These are phyloP conservation scores for Diaporthe caulivora DNA, from an alignment of 2,329 filamentous ascomycete species.

Conservation along the genomic window DNA sequence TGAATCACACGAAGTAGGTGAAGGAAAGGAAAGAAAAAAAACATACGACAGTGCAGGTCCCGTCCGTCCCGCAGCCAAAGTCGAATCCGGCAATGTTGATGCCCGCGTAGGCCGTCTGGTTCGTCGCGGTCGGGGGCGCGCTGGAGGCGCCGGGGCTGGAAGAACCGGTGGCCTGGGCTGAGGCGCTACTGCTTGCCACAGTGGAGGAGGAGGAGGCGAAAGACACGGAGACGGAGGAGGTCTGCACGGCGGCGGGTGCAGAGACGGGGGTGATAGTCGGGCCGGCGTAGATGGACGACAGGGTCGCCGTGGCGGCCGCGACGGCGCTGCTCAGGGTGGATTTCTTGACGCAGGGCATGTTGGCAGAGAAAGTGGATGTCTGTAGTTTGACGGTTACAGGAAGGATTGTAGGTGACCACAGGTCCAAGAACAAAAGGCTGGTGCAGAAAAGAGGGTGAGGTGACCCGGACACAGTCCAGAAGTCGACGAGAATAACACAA, in stretches of 20 bases:
- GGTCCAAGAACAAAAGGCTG: neutral
- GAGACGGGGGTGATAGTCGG: neutral
- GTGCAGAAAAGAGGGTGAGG: neutral
- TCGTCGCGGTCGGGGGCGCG: neutral
- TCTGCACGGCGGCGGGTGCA: neutral
- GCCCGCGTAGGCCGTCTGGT: conserved; percentile 43
- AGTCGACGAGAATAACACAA: neutral
- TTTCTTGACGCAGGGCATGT: conserved; percentile 34
- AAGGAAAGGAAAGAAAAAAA: too few relatives aligned
- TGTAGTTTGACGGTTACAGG: neutral
- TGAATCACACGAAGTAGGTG: too few relatives aligned
- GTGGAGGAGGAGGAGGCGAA: conserved; percentile 23
- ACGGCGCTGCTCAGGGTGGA: conserved; percentile 36
- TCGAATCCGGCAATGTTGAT: conserved; percentile 62
- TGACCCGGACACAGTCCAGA: conserved; percentile 5
- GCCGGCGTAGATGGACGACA: conserved; percentile 31
- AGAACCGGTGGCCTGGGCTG: neutral
- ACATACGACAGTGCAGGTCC: conserved; percentile 49
- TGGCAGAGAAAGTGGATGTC: neutral
- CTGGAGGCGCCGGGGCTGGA: neutral
- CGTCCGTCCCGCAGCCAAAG: conserved; percentile 59
- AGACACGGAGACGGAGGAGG: neutral
- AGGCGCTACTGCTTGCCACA: neutral
- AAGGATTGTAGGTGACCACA: conserved; percentile 28
- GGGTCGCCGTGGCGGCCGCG: conserved; percentile 34